Evolutionary conservation across 768 basidiomycete genomes (phyloP).

Genomic region (Phylloporus sp.): DNA sequence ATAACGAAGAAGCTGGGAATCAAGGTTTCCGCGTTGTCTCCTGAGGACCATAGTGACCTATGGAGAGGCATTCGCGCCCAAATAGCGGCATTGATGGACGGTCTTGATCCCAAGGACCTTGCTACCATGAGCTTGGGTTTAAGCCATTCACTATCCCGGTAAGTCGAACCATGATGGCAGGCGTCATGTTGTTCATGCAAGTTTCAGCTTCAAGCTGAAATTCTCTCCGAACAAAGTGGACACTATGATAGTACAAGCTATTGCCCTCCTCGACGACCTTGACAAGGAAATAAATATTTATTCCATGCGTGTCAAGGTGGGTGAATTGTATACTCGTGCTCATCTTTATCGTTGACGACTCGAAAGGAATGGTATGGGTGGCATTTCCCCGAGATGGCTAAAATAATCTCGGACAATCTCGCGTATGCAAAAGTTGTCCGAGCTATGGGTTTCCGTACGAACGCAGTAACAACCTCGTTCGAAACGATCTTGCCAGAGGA

Average conservation of each 20-base stretch:
- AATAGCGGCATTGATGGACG: conserved; percentile 80
- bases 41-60: conserved; percentile 65
- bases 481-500: conserved; percentile 93
- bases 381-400: conserved; percentile 99
- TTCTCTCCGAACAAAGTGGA: conserved; percentile 99
- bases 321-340: conserved; percentile 12
- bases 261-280: conserved; percentile 93
- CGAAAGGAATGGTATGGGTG: conserved; percentile 99
- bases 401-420: conserved; percentile 95
- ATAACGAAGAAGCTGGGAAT: conserved; percentile 94
- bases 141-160: conserved; percentile 95
- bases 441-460: conserved; percentile 95
- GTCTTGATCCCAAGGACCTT: conserved; percentile 88
- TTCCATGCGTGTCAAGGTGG: conserved; percentile 95
- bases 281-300: conserved; percentile 99
- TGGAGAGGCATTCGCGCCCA: conserved; percentile 96
- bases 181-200: conserved; percentile 5
- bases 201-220: conserved; percentile 89
- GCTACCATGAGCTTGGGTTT: conserved; percentile 98
- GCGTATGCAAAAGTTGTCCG: conserved; percentile 95
- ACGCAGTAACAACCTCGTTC: conserved; percentile 81
- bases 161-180: conserved; percentile 15
- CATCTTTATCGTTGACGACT: conserved; percentile 1
- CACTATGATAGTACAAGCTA: conserved; percentile 99
- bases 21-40: conserved; percentile 62